Conservation (phyloP, 306 rosid species). For the Cotoneaster glaucophyllus region DNA sequence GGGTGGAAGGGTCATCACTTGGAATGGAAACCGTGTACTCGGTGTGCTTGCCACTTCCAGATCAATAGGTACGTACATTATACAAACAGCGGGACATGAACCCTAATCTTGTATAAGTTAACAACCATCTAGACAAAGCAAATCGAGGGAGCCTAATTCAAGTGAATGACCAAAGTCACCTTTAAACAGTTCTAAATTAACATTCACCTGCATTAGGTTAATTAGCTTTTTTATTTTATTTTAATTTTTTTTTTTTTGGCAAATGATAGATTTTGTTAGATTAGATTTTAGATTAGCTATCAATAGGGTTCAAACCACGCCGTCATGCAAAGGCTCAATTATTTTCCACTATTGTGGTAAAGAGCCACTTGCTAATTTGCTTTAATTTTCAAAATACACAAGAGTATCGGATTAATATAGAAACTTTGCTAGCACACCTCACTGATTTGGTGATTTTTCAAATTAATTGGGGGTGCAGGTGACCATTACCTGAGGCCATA, state of each 20-base stretch:
- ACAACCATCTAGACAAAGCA: not conserved
- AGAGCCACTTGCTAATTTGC: too few species aligned
- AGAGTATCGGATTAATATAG: not conserved
- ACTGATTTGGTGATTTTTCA: not conserved
- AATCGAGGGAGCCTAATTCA: not conserved
- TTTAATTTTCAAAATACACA: too few species aligned
- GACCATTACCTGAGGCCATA: constrained; percentile 74
- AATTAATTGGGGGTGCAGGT: constrained; percentile 31
- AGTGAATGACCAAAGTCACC: not conserved
- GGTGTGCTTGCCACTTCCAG: constrained; percentile 96
- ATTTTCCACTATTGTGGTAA: too few species aligned
- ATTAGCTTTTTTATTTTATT: too few species aligned
- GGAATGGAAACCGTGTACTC: constrained; percentile 87
- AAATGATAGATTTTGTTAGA: too few species aligned
- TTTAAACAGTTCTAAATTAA: too few species aligned
- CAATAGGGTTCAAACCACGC: too few species aligned
- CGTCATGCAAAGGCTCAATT: too few species aligned
- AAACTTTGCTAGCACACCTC: not conserved
- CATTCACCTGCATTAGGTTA: not conserved
- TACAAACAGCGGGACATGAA: not conserved
- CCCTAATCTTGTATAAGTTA: not conserved
- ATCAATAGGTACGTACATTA: constrained; percentile 54
- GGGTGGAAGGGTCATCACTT: constrained; percentile 82
- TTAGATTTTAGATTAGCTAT: too few species aligned
- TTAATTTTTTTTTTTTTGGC: too few species aligned